Evolutionary conservation across 2,329 filamentous ascomycete genomes (phyloP), one percentile per base, ranked within the genome.

Genomic region (Triangularia verruculosa): DNA sequence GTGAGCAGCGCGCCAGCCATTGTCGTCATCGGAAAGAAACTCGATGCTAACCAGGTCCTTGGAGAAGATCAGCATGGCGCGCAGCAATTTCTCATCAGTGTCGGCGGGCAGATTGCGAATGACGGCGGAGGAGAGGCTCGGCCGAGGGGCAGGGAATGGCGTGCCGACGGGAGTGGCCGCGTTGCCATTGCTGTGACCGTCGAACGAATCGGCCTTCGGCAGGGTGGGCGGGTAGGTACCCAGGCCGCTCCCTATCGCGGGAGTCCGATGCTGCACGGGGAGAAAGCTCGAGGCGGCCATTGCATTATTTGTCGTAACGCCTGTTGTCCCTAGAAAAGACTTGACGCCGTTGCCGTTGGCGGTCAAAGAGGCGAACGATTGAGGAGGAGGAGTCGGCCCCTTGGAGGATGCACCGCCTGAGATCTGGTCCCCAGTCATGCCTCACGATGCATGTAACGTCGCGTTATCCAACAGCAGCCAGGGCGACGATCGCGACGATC

Each of bases 41-140:
- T 86, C 79, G 17, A 83, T 77, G 53, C 79, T 77, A 39, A 79
- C 72, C 12, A 86, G 75, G 39, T 87, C 84, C 68, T 86, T 79
- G 59, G 83, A 85, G 75, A 84, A 87, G 51, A 86, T 77, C 32
- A 85, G 77, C 84, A 88, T 87, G 28, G 84, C 73, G 55, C 81
- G 78, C 59, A 88, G 70, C 24, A 79, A 79, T 58, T 86, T 80
- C 58, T 85, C 81, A 1, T 81, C 81, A 2, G 81, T 84, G 68
- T 83, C 82, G 57, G 77, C 66, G 1, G 85, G 84, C 12, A 88
- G 77, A 66, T 80, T 79, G 59, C 82, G 82, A 64, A 88, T 83
- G 55, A 85, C 72, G 34, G 86, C 77, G 22, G 79, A 71, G 69
- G 77, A 73, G 59, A 75, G 72, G 56, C 77, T 57, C 61, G 76